Evolutionary conservation across 306 rosid species (phyloP).

Genomic region (Cicer bijugum): DNA sequence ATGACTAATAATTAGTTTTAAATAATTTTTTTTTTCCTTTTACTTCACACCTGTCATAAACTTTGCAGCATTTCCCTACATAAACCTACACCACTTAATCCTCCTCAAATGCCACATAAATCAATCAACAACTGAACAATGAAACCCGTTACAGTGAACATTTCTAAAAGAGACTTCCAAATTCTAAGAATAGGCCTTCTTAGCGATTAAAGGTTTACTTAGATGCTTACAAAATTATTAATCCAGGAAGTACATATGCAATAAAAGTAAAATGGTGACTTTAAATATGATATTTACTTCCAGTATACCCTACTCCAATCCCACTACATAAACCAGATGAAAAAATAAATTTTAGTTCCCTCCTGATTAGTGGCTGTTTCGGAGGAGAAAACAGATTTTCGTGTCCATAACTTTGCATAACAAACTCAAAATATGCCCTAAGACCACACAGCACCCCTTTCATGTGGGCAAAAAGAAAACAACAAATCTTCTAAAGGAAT

Average conservation of each 20-base stretch:
- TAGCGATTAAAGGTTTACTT: neutral
- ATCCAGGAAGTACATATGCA: conserved; percentile 5
- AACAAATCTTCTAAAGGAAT: conserved; percentile 6
- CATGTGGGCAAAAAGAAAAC: neutral
- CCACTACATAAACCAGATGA: conserved; percentile 2
- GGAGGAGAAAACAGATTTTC: neutral
- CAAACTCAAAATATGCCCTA: conserved; percentile 6
- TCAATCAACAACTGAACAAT: neutral
- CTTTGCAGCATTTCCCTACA: no score
- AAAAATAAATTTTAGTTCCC: conserved; percentile 1
- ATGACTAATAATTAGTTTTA: neutral
- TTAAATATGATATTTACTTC: conserved; percentile 1
- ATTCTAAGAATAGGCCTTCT: neutral
- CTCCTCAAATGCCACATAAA: neutral
- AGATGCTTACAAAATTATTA: neutral
- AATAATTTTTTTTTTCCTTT: no score
- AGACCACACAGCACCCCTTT: conserved; percentile 6
- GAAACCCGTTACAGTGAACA: neutral
- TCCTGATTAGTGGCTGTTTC: neutral
- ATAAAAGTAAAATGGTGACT: neutral
- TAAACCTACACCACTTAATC: neutral
- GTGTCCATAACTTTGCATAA: conserved; percentile 3
- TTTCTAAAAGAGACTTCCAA: conserved; percentile 4
- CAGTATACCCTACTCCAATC: neutral
- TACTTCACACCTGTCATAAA: no score